Evolutionary conservation across 306 rosid genomes (phyloP), one percentile per base, ranked within the genome.

Genomic region (Cucurbita argyrosperma): DNA sequence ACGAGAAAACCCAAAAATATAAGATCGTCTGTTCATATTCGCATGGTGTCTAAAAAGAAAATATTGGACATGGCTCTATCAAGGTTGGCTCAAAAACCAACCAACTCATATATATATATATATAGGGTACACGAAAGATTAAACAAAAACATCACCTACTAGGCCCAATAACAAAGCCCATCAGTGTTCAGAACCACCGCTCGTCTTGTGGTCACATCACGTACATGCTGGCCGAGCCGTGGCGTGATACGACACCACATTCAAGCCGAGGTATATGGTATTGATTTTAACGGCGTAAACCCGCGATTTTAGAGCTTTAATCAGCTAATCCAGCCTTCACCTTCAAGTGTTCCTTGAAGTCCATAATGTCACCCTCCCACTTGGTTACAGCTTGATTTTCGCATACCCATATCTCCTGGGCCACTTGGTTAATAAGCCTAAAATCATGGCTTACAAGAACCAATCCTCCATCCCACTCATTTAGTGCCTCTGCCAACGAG

Each of bases 401-500:
- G 30, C 99, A 95, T 4, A 91, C 99, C 99, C 99, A 91, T 59
- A 95, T 95, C 81, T 95, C 97, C 74, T 88, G 79, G 49, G 99
- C 99, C 1, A 95, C 97, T 79, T 95, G 99, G 84, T 95, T 95
- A 62, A 95, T 95, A 80, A 95, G 97, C 87, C 99, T 89, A 82
- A 95, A 95, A 75, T 95, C 99, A 56, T 95, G 99, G 78, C 99
- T 95, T 56, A 95, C 97, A 65, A 95, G 97, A 64, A 95, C 99
- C 86, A 95, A 0, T 16, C 99, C 99, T 57, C 99, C 99, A 71
- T 95, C 99, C 99, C 99, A 91, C 82, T 95, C 99, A 52, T 95
- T 95, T 88, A 95, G 71, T 26, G 99, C 99, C 77, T 91, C 99
- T 0, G 99, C 99, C 82, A 95, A 74, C 0, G 99, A 95, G 82